A percentile compares a stretch with the other conserved stretches of the same genome.
phyloP scores from a whole-genome alignment of 306 rosid genomes.

The Nissolia schottii region DNA sequence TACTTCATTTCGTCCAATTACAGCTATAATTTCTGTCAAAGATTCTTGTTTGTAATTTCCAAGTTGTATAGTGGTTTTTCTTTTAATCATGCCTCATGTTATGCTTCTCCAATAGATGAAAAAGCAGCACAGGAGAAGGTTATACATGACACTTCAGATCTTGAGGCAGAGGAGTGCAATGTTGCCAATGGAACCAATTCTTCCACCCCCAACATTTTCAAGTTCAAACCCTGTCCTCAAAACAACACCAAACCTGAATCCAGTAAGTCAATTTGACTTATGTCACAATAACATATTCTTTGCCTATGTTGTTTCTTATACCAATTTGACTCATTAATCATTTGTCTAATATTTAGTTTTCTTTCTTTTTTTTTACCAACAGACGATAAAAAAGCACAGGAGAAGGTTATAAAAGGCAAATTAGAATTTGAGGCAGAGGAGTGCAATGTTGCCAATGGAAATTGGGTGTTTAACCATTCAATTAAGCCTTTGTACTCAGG shows the following conservation, averaged over 20 bases:
- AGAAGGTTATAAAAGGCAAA: slow-evolving; percentile 39
- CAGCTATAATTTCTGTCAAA: no score
- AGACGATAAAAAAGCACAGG: slow-evolving; percentile 39
- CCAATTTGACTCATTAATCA: not conserved
- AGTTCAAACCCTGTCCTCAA: no score
- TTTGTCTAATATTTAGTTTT: not conserved
- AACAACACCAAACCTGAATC: slow-evolving; percentile 25
- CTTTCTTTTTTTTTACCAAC: not conserved
- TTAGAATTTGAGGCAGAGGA: slow-evolving; percentile 70
- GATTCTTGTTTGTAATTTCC: no score
- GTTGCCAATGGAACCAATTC: slow-evolving; percentile 37
- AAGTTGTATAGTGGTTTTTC: no score
- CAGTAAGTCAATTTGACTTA: slow-evolving; percentile 31
- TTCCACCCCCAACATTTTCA: slow-evolving; percentile 15
- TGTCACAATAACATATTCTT: not conserved
- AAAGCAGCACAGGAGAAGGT: slow-evolving; percentile 28
- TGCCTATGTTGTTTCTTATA: not conserved
- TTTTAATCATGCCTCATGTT: not conserved
- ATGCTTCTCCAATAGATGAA: slow-evolving; percentile 24
- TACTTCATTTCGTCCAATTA: no score
- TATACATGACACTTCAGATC: slow-evolving; percentile 41
- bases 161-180: slow-evolving; percentile 68
- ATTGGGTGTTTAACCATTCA: slow-evolving; percentile 73
- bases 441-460: slow-evolving; percentile 64
- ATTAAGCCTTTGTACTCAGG: slow-evolving; percentile 64